Percentiles rank a stretch among this genome's conserved stretches.
Conservation (phyloP, 164 flowering plant genomes). For the Berberis vulgaris region DNA sequence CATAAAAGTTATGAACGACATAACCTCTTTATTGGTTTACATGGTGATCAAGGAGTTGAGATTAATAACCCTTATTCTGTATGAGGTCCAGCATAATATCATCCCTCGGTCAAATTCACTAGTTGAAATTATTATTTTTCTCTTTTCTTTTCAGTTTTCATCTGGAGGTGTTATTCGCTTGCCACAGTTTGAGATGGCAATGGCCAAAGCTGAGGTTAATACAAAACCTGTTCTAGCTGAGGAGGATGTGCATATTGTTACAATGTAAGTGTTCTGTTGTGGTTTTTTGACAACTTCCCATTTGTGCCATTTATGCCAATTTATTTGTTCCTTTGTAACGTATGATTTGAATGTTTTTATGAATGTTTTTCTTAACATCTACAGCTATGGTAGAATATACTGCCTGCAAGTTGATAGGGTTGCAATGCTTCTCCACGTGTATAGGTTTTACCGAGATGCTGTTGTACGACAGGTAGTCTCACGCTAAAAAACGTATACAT, state of each 20-base stretch:
- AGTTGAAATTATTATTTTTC: neutral
- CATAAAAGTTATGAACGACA: too few species aligned
- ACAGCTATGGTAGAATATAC: conserved; percentile 95
- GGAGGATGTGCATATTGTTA: conserved; percentile 77
- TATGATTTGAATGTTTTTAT: neutral
- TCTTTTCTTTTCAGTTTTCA: conserved; percentile 57
- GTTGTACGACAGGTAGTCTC: conserved; percentile 75
- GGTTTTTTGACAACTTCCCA: too few species aligned
- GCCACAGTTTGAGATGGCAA: conserved; percentile 93
- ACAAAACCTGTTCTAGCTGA: conserved; percentile 76
- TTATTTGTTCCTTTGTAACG: neutral
- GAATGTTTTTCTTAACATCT: conserved; percentile 6
- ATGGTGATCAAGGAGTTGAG: neutral
- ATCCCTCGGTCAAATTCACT: neutral
- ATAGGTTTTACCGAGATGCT: conserved; percentile 94
- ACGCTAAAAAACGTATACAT: conserved; percentile 1
- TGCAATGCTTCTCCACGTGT: conserved; percentile 74
- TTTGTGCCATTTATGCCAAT: too few species aligned
- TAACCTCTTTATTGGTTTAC: too few species aligned
- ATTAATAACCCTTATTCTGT: neutral
- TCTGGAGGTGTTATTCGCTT: conserved; percentile 79
- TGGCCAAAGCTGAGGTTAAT: conserved; percentile 83
- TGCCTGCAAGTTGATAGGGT: conserved; percentile 91
- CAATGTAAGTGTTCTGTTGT: conserved; percentile 45
- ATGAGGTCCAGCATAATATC: neutral